These are phyloP conservation scores for Chaetomiaceae sp. DNA, from an alignment of 2,329 filamentous ascomycete species.

Conservation along the genomic window DNA sequence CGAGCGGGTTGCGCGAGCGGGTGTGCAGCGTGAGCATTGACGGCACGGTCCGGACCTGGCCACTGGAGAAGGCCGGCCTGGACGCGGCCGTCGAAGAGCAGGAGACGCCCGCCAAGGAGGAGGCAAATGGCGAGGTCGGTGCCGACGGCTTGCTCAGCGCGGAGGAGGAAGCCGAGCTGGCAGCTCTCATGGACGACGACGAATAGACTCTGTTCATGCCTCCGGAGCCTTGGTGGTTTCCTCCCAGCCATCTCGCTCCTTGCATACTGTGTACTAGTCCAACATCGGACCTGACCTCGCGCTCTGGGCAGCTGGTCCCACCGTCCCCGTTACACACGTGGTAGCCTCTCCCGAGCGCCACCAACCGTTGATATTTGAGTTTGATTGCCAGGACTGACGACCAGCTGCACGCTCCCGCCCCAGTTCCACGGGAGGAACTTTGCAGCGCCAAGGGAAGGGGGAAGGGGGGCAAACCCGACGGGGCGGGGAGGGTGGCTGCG, in stretches of 20 bases:
- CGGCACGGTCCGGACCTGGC: conserved; percentile 80
- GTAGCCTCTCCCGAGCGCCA: conserved; percentile 9
- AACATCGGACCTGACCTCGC: too few relatives aligned
- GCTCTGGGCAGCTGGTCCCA: not conserved
- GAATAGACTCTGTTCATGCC: too few relatives aligned
- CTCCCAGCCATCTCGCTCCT: not conserved
- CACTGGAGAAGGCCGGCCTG: conserved; percentile 56
- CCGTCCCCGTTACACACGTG: conserved; percentile 11
- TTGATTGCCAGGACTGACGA: conserved; percentile 17
- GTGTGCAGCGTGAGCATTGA: conserved; percentile 86
- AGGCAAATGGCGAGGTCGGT: conserved; percentile 43
- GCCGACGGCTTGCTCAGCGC: conserved; percentile 58
- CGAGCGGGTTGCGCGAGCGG: conserved; percentile 35
- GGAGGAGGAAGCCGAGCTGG: conserved; percentile 86
- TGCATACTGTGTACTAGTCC: too few relatives aligned
- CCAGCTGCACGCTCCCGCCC: conserved; percentile 10
- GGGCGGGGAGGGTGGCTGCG: not conserved
- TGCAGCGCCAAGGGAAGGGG: not conserved
- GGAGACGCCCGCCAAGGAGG: conserved; percentile 43
- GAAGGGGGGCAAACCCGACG: not conserved
- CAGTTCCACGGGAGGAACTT: conserved; percentile 12
- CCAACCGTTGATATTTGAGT: conserved; percentile 13
- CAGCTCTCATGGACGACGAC: conserved; percentile 75
- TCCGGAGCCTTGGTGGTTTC: too few relatives aligned
- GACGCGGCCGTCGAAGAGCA: conserved; percentile 44